phyloP scores from a whole-genome alignment of 768 basidiomycete species.

The Amanita thiersii region DNA sequence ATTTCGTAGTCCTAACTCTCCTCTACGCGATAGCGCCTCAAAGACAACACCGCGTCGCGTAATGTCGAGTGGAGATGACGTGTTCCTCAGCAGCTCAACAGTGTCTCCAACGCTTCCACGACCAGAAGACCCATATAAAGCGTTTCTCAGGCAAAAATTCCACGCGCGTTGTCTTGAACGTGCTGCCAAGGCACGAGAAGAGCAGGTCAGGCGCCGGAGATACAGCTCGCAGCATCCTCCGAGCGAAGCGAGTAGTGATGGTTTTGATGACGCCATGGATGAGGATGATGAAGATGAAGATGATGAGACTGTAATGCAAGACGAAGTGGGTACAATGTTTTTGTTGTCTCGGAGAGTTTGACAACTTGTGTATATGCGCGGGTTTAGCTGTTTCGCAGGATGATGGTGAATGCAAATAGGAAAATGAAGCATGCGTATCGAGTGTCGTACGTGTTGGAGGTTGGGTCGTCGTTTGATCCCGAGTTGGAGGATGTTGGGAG shows the following conservation, averaged over 20 bases:
- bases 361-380: slow-evolving; percentile 4
- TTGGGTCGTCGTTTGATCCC: slow-evolving; percentile 73
- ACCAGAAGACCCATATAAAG: slow-evolving; percentile 39
- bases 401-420: slow-evolving; percentile 46
- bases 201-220: slow-evolving; percentile 33
- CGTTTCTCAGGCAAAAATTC: slow-evolving; percentile 52
- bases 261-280: slow-evolving; percentile 33
- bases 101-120: not conserved
- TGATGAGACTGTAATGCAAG: slow-evolving; percentile 51
- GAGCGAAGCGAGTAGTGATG: slow-evolving; percentile 42
- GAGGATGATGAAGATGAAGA: slow-evolving; percentile 53
- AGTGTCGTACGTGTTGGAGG: slow-evolving; percentile 57
- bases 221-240: slow-evolving; percentile 12
- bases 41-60: slow-evolving; percentile 1
- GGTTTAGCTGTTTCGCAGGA: slow-evolving; percentile 55
- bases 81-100: not conserved
- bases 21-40: not conserved
- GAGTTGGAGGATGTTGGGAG: slow-evolving; percentile 51
- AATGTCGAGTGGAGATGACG: not conserved
- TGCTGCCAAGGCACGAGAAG: slow-evolving; percentile 46
- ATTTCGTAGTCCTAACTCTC: not conserved
- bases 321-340: slow-evolving; percentile 37
- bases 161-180: slow-evolving; percentile 56
- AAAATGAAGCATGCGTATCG: slow-evolving; percentile 47
- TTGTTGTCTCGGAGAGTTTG: slow-evolving; percentile 1